Evolutionary conservation across 768 basidiomycete genomes (phyloP), one percentile per base, ranked within the genome.

Genomic region (Termitomyces sp.): DNA sequence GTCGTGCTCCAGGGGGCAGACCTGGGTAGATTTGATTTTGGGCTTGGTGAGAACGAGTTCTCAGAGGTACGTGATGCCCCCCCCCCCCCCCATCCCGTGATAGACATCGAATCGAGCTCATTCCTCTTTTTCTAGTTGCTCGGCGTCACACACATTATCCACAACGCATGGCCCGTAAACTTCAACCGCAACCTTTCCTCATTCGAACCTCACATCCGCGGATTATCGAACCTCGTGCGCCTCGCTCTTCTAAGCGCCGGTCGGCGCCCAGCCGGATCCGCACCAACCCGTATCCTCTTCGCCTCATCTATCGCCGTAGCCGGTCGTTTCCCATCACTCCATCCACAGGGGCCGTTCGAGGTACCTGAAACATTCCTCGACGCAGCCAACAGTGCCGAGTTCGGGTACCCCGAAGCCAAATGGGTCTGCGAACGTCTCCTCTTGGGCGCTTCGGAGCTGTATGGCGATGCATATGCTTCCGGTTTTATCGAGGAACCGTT

Each of bases 81-180:
- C 28, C 28, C 28, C 28, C n/a, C n/a, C n/a, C n/a, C n/a, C n/a
- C n/a, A n/a, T n/a, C n/a, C n/a, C n/a, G n/a, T 28, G 28, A 28
- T 28, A 28, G 2, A 4, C 4, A 28, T 28, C 28, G 28, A n/a
- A 24, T 33, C 20, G 32, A 6, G 49, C 28, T 50, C 49, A 50
- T 38, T 58, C 51, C 16, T 39, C 24, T 24, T 12, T n/a, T 12
- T n/a, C 60, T 15, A 73, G 70, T 62, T 75, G 7, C 63, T 68
- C 18, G 46, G 58, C 8, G 68, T 69, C 13, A 75, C 72, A 0
- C 71, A 75, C 50, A 70, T 76, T 63, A 69, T 71, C 58, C 63
- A 76, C 49, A 74, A 72, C 20, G 80, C 80, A 7, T 82, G 80
- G 80, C 76, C 75, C 1, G 74, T 81, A 50, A 75, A 82, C 54